A percentile compares a stretch with the other conserved stretches of the same genome.
Conservation (phyloP, 306 rosid species). For the Sesbania bispinosa region DNA sequence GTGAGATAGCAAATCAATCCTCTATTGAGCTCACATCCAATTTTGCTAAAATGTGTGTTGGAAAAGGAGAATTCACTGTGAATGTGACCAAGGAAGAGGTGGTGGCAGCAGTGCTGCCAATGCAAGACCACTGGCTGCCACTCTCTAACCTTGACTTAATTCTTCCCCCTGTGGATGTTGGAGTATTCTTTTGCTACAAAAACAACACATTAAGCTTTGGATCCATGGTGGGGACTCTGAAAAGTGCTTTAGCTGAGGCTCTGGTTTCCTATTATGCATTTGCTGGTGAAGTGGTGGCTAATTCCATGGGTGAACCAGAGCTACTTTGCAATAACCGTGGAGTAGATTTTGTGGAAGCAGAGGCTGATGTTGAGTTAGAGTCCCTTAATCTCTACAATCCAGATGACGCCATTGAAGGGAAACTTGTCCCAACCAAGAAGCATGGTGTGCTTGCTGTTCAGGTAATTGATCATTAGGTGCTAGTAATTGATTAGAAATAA, state of each 20-base stretch:
- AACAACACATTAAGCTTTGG: neutral
- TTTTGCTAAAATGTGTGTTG: conserved; percentile 18
- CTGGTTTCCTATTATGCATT: conserved; percentile 53
- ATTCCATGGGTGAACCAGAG: conserved; percentile 63
- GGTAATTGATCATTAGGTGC: no score
- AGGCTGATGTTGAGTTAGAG: conserved; percentile 47
- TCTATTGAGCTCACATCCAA: neutral
- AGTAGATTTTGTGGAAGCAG: conserved; percentile 60
- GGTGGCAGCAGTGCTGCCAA: conserved; percentile 53
- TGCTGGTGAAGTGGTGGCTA: conserved; percentile 54
- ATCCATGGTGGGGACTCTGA: conserved; percentile 29
- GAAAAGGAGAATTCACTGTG: conserved; percentile 27
- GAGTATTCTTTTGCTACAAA: conserved; percentile 58
- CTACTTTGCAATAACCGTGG: conserved; percentile 69
- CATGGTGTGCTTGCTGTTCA: conserved; percentile 63
- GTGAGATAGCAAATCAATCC: neutral
- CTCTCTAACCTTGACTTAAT: conserved; percentile 72
- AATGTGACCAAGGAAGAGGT: conserved; percentile 36
- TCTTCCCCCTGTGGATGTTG: conserved; percentile 54
- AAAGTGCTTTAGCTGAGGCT: conserved; percentile 47
- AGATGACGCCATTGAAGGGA: conserved; percentile 47
- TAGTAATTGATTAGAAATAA: no score
- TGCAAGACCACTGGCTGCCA: conserved; percentile 65
- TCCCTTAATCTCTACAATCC: conserved; percentile 60
- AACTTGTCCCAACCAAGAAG: conserved; percentile 52